Base-by-base conservation (phyloP, 2,329 filamentous ascomycete species). In the Helotiales sp. region DNA sequence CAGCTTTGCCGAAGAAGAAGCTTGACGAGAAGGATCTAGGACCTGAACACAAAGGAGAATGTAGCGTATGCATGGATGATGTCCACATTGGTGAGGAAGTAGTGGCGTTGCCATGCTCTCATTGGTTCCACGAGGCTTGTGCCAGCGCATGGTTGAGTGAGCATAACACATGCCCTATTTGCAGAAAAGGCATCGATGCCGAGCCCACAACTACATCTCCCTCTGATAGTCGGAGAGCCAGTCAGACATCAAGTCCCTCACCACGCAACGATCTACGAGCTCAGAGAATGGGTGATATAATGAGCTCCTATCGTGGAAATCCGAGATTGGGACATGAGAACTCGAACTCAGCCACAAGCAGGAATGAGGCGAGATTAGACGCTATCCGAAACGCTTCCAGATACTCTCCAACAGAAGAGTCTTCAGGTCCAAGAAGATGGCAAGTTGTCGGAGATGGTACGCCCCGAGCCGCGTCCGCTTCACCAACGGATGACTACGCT, bases 61-160 rank as follows among this genome's bases (percentile, higher is more conserved):
- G 95, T 72, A 93, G 90, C 33, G 96, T 99, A 58, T 99, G 95
- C 74, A 96, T 98, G 78, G 92, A 97, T 55, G 84, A 90, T 27
- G 87, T 96, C 61, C 80, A 84, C 25, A 70, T 89, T 33, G 89
- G 86, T 10, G 86, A 90, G 29, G 85, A 90, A 70, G 90, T 93
- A 5, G 83, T 89, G 0, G 81, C 87, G 46, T 75, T 99, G 51
- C 92, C 92, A 0, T 99, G 95, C 75, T 88, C 85, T 58, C 95
- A 99, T 70, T 96, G 91, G 91, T 98, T 96, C 72, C 93, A 97
- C 69, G 87, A 87, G 57, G 78, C 83, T 25, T 98, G 93, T 67
- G 89, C 95, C 31, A 81, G 85, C 24, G 79, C 89, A 50, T 98
- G 93, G 93, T 76, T 98, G 52, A 84, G 83, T 67, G 90, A 96